These are phyloP conservation scores for Diaporthe ampelina DNA, from an alignment of 2,329 filamentous ascomycete genomes.

Conservation along the genomic window DNA sequence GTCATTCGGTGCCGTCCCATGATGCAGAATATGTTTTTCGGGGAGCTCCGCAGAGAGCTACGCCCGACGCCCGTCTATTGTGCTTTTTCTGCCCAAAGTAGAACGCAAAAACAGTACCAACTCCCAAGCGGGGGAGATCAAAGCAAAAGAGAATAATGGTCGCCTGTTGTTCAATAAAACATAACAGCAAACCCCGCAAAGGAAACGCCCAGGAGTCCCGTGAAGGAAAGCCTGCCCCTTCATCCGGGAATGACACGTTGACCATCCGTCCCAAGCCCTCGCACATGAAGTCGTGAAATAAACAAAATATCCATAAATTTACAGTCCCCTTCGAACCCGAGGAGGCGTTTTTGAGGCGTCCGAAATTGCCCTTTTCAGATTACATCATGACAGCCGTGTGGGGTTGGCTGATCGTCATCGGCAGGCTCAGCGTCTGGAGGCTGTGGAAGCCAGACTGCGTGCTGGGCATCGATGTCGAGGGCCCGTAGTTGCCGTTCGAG, in stretches of 20 bases:
- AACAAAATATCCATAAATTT: conserved; percentile 40
- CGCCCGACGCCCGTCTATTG: conserved; percentile 38
- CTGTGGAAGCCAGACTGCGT: conserved; percentile 64
- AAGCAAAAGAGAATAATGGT: conserved; percentile 32
- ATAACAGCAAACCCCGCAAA: conserved; percentile 23
- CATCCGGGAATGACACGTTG: conserved; percentile 36
- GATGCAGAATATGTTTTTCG: conserved; percentile 34
- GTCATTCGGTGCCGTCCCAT: conserved; percentile 36
- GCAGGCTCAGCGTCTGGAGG: conserved; percentile 74
- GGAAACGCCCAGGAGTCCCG: conserved; percentile 37
- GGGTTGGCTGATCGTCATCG: conserved; percentile 73
- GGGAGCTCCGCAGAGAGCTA: background rate
- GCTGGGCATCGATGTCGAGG: conserved; percentile 50
- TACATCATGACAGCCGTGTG: conserved; percentile 53
- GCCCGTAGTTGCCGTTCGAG: conserved; percentile 48
- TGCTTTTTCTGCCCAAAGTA: conserved; percentile 38
- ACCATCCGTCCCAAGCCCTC: conserved; percentile 19
- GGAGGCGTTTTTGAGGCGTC: conserved; percentile 10
- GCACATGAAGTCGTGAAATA: conserved; percentile 41
- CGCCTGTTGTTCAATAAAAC: conserved; percentile 33
- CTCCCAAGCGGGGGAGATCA: conserved; percentile 26
- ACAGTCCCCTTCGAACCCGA: conserved; percentile 35
- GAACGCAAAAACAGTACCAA: conserved; percentile 23
- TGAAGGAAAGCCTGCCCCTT: conserved; percentile 39
- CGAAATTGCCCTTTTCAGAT: conserved; percentile 27